These are phyloP conservation scores for Taphrina communis DNA, from an alignment of 1,139 yeast genomes.

Conservation along the genomic window DNA sequence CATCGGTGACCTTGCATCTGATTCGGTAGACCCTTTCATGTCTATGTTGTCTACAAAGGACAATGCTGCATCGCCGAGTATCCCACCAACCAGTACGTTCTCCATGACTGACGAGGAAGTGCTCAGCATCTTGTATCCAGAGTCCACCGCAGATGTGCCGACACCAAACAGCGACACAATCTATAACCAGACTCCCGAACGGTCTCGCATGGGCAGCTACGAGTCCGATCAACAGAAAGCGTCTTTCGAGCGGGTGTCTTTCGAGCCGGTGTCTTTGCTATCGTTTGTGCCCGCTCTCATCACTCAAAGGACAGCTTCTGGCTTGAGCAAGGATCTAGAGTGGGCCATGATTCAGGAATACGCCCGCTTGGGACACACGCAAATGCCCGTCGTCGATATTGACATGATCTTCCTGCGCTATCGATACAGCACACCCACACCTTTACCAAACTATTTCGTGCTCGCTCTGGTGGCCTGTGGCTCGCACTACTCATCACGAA, in stretches of 20 bases:
- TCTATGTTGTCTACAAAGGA: not conserved
- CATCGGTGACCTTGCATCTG: not conserved
- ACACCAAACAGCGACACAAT: not conserved
- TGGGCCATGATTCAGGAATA: conserved; percentile 22
- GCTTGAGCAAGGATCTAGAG: conserved; percentile 25
- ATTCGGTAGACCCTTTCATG: not conserved
- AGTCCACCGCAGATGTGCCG: not conserved
- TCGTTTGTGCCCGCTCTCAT: not conserved
- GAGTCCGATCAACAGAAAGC: not conserved
- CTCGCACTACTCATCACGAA: conserved; percentile 22
- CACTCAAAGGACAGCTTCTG: conserved; percentile 19
- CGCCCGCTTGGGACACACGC: conserved; percentile 14
- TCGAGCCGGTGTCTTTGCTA: not conserved
- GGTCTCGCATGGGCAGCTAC: not conserved
- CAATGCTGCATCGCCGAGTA: conserved; percentile 48
- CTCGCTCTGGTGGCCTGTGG: conserved; percentile 33
- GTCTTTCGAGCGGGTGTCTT: not conserved
- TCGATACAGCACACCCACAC: conserved; percentile 20
- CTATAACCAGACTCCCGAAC: not conserved
- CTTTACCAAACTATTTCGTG: conserved; percentile 22
- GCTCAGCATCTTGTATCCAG: conserved; percentile 55
- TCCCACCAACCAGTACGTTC: conserved; percentile 54
- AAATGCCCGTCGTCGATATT: conserved; percentile 28
- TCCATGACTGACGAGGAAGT: conserved; percentile 54
- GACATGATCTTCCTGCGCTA: conserved; percentile 31